These are phyloP conservation scores for Samsoniella hepiali DNA, from an alignment of 2,329 filamentous ascomycete genomes.

Conservation along the genomic window DNA sequence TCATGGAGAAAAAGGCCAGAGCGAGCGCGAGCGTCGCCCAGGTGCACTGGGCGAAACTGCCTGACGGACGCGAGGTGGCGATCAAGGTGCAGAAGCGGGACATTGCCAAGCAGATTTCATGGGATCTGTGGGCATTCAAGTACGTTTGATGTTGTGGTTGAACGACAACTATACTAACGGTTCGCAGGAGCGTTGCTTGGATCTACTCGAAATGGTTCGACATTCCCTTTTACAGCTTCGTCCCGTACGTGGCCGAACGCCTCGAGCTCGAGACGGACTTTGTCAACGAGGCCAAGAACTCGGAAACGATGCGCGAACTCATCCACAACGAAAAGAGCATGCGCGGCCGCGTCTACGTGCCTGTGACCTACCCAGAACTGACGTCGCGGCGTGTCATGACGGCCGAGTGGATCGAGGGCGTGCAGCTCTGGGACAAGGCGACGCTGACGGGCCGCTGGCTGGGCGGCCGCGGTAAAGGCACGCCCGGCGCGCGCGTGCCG, in stretches of 20 bases:
- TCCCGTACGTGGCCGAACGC: constrained; percentile 92
- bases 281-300: constrained; percentile 84
- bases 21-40: constrained; percentile 92
- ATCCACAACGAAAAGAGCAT: constrained; percentile 74
- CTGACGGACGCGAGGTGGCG: constrained; percentile 86
- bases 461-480: constrained; percentile 71
- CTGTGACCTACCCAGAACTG: constrained; percentile 77
- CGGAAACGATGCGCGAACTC: constrained; percentile 75
- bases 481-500: constrained; percentile 69
- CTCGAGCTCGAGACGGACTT: constrained; percentile 93
- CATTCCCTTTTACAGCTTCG: constrained; percentile 84
- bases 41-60: constrained; percentile 87
- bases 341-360: constrained; percentile 80
- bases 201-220: constrained; percentile 88
- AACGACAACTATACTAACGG: constrained; percentile 19
- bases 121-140: constrained; percentile 96
- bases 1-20: constrained; percentile 59
- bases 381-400: constrained; percentile 83
- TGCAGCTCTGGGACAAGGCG: constrained; percentile 88
- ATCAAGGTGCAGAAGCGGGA: constrained; percentile 96
- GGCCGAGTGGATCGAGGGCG: constrained; percentile 96
- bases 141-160: constrained; percentile 38
- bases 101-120: constrained; percentile 84
- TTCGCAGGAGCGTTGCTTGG: constrained; percentile 66
- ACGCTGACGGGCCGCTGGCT: constrained; percentile 74